Conservation (phyloP, 2,329 filamentous ascomycete species). For the Verruconis gallopava region DNA sequence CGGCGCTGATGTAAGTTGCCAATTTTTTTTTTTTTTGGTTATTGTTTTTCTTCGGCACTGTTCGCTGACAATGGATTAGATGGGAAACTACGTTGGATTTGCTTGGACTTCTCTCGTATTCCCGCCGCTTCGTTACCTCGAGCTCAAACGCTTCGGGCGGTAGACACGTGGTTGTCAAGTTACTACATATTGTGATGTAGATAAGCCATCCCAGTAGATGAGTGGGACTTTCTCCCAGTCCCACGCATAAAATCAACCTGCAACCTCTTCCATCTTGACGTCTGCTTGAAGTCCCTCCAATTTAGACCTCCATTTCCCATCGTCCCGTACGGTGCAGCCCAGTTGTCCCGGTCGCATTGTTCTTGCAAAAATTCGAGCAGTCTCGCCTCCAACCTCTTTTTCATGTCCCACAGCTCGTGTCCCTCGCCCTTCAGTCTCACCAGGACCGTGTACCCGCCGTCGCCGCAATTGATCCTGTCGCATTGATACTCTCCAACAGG, state of each 20-base stretch:
- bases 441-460: constrained; percentile 1
- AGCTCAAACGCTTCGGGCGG: constrained; percentile 37
- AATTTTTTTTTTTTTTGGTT: too few species aligned
- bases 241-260: too few species aligned
- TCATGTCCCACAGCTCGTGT: constrained; percentile 5
- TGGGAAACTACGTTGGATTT: constrained; percentile 49
- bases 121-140: constrained; percentile 38
- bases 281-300: too few species aligned
- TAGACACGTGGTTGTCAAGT: too few species aligned
- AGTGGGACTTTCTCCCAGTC: too few species aligned
- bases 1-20: constrained; percentile 4
- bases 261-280: too few species aligned
- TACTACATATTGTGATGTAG: too few species aligned
- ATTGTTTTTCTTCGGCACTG: constrained; percentile 20
- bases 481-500: too few species aligned
- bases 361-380: constrained; percentile 8
- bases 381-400: constrained; percentile 4
- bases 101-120: constrained; percentile 46
- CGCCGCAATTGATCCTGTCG: not conserved
- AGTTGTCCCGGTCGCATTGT: constrained; percentile 6
- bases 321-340: constrained; percentile 4
- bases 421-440: constrained; percentile 4
- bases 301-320: too few species aligned
- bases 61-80: constrained; percentile 24
- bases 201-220: too few species aligned